These are phyloP conservation scores for Globisporangium acanthophoron DNA, from an alignment of 352 stramenopile genomes.

Conservation along the genomic window DNA sequence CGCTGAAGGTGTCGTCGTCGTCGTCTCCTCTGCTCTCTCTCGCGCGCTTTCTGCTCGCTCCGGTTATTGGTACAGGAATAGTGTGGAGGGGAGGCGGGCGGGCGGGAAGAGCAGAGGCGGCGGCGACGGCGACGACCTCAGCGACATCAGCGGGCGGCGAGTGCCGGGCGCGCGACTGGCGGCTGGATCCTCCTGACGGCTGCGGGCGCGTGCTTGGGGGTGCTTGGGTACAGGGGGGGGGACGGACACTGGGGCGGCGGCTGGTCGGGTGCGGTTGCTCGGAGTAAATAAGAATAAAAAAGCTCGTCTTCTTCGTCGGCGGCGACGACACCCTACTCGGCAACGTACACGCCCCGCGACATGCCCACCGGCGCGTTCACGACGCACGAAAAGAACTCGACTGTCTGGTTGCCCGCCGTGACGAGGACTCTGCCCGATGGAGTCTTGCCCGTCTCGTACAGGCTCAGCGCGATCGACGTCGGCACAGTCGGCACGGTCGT, in stretches of 20 bases:
- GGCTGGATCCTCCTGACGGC: background rate
- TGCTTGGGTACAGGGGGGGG: background rate
- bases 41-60: background rate
- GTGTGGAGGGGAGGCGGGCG: conserved; percentile 4
- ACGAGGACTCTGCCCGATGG: conserved; percentile 71
- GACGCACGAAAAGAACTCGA: conserved; percentile 83
- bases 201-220: background rate
- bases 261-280: background rate
- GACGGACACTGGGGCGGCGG: background rate
- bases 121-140: background rate
- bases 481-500: conserved; percentile 73
- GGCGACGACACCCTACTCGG: conserved; percentile 35
- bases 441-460: conserved; percentile 77
- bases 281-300: conserved; percentile 17
- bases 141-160: background rate
- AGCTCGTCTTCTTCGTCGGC: conserved; percentile 8
- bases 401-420: conserved; percentile 73
- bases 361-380: conserved; percentile 55
- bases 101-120: background rate
- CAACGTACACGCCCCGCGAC: conserved; percentile 55
- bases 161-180: background rate
- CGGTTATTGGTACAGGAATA: conserved; percentile 17
- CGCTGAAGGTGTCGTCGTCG: background rate
- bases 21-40: too few relatives aligned
- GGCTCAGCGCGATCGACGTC: conserved; percentile 59